These are phyloP conservation scores for Halophytophthora polymorphica DNA, from an alignment of 352 stramenopile genomes.

Conservation along the genomic window DNA sequence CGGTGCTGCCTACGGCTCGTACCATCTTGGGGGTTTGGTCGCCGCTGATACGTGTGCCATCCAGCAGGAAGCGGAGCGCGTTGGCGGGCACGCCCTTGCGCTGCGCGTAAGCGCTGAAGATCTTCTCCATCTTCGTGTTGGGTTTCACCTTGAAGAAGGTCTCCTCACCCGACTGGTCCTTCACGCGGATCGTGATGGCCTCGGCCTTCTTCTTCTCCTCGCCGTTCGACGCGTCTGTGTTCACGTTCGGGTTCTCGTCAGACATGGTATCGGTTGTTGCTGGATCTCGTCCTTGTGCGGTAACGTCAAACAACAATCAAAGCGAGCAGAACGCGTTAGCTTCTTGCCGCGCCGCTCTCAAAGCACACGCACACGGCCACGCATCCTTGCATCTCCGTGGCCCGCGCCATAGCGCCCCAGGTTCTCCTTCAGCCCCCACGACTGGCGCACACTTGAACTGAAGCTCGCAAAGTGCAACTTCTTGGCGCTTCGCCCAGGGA, in stretches of 20 bases:
- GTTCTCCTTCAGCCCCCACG: no score
- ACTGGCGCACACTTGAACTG: no score
- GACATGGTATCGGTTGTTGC: no score
- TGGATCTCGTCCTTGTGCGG: no score
- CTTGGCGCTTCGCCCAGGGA: no score
- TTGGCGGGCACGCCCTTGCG: conserved; percentile 90
- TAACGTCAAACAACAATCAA: no score
- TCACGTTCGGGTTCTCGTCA: conserved; percentile 46
- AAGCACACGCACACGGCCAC: no score
- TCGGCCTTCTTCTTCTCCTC: conserved; percentile 88
- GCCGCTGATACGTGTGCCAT: conserved; percentile 93
- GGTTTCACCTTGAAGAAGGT: conserved; percentile 99
- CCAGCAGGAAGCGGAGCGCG: conserved; percentile 94
- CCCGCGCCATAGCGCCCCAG: no score
- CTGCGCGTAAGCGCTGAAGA: conserved; percentile 95
- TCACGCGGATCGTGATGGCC: conserved; percentile 86
- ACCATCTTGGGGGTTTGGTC: conserved; percentile 94
- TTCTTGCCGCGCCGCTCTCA: no score
- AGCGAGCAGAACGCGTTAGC: no score
- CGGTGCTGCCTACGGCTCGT: not conserved
- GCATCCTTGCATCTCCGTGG: no score
- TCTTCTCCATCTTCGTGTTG: conserved; percentile 98
- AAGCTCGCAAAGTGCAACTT: no score
- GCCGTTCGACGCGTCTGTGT: conserved; percentile 39
- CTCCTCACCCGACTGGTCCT: conserved; percentile 91